Conservation (phyloP, 768 basidiomycete species). For the Boletellus ananas region DNA sequence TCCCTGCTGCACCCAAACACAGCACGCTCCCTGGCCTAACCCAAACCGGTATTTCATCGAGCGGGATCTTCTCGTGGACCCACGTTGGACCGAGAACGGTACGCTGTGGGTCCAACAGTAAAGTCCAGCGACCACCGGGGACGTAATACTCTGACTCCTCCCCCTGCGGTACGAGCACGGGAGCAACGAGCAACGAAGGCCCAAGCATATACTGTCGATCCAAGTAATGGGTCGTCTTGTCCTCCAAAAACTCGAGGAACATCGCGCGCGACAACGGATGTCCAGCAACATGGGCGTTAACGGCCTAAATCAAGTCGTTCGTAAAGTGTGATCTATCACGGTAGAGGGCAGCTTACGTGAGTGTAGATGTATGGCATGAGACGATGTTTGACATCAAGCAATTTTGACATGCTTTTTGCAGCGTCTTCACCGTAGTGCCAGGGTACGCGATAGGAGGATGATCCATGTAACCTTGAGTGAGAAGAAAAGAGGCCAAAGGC, state of each 20-base stretch:
- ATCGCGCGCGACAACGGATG: slow-evolving; percentile 60
- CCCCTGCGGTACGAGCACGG: slow-evolving; percentile 51
- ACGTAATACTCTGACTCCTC: slow-evolving; percentile 60
- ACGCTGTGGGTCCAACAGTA: slow-evolving; percentile 52
- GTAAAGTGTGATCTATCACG: not conserved
- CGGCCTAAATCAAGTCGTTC: slow-evolving; percentile 37
- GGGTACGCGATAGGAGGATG: slow-evolving; percentile 70
- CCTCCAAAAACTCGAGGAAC: slow-evolving; percentile 61
- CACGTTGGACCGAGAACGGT: slow-evolving; percentile 57
- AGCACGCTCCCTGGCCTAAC: slow-evolving; percentile 57
- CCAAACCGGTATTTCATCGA: slow-evolving; percentile 66
- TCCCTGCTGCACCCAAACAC: slow-evolving; percentile 31
- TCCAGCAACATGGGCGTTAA: slow-evolving; percentile 47
- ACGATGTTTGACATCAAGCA: slow-evolving; percentile 61
- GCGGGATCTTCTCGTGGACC: slow-evolving; percentile 59
- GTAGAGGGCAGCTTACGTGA: slow-evolving; percentile 35
- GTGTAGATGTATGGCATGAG: slow-evolving; percentile 73
- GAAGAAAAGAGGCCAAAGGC: slow-evolving; percentile 75
- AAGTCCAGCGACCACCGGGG: slow-evolving; percentile 59
- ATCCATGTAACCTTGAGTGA: slow-evolving; percentile 71
- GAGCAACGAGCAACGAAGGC: slow-evolving; percentile 56
- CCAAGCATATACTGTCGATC: slow-evolving; percentile 62
- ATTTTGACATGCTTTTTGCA: slow-evolving; percentile 56
- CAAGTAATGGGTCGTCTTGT: slow-evolving; percentile 56
- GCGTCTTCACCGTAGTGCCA: slow-evolving; percentile 76